Evolutionary conservation across 2,329 filamentous ascomycete genomes (phyloP).

Genomic region (Botrytis byssoidea): DNA sequence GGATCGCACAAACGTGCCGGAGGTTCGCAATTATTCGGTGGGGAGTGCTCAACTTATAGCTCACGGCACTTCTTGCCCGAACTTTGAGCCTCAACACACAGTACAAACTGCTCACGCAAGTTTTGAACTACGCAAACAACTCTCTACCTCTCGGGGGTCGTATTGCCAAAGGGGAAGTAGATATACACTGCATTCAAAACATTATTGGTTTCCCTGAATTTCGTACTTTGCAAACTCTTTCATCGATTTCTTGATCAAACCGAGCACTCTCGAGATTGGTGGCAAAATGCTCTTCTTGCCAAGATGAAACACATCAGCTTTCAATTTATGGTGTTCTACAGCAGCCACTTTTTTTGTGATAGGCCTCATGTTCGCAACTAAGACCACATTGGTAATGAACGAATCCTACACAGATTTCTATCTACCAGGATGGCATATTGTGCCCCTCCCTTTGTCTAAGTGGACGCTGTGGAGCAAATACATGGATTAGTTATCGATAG

Average conservation of each 20-base stretch:
- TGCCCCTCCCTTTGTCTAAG: conserved; percentile 19
- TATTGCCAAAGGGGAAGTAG: neutral
- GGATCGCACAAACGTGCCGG: neutral
- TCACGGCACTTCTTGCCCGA: neutral
- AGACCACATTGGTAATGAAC: conserved; percentile 11
- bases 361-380: conserved; percentile 14
- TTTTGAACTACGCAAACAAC: neutral
- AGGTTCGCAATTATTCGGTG: neutral
- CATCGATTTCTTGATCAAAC: neutral
- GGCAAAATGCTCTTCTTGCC: neutral
- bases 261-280: neutral
- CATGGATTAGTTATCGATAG: neutral
- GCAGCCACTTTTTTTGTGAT: conserved; percentile 19
- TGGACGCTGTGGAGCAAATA: conserved; percentile 11
- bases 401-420: conserved; percentile 11
- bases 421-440: conserved; percentile 8
- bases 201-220: neutral
- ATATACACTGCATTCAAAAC: neutral
- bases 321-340: conserved; percentile 8
- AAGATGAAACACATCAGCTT: neutral
- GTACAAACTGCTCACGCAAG: neutral
- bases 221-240: neutral
- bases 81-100: conserved; percentile 19
- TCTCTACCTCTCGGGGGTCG: neutral
- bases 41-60: conserved; percentile 16